These are phyloP conservation scores for Entomortierella parvispora DNA, from an alignment of 192 early-diverging fungal genomes.

Conservation along the genomic window DNA sequence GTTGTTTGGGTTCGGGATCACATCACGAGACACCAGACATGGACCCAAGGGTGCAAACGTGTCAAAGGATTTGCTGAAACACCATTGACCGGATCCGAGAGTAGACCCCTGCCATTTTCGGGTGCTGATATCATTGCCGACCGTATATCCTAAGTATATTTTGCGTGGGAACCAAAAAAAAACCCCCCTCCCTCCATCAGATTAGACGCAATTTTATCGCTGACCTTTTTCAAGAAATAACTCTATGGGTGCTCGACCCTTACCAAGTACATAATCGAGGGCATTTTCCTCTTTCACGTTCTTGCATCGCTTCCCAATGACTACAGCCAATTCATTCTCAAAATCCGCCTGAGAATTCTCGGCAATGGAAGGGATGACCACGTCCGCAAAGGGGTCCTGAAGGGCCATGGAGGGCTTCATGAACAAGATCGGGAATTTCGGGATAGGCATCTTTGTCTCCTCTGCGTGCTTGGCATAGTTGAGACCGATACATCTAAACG, in stretches of 20 bases:
- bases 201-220: too few species aligned
- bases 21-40: conserved; percentile 58
- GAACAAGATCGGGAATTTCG: conserved; percentile 65
- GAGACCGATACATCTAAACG: conserved; percentile 66
- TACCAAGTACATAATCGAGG: conserved; percentile 61
- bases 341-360: conserved; percentile 66
- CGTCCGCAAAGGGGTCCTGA: conserved; percentile 54
- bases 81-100: conserved; percentile 63
- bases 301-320: conserved; percentile 67
- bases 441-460: conserved; percentile 61
- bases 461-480: conserved; percentile 68
- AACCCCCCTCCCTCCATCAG: too few species aligned
- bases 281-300: conserved; percentile 59
- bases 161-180: too few species aligned
- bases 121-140: conserved; percentile 69
- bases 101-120: conserved; percentile 65
- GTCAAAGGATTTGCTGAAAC: conserved; percentile 71
- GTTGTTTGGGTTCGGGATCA: conserved; percentile 61
- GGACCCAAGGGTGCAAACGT: conserved; percentile 70
- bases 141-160: conserved; percentile 60
- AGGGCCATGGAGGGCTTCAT: conserved; percentile 61
- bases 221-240: too few species aligned
- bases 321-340: conserved; percentile 70
- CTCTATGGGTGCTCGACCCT: not conserved
- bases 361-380: conserved; percentile 59